Percentiles rank a stretch among this genome's conserved stretches.
Conservation (phyloP, 257 asterid genomes). For the Jacaranda mimosifolia region DNA sequence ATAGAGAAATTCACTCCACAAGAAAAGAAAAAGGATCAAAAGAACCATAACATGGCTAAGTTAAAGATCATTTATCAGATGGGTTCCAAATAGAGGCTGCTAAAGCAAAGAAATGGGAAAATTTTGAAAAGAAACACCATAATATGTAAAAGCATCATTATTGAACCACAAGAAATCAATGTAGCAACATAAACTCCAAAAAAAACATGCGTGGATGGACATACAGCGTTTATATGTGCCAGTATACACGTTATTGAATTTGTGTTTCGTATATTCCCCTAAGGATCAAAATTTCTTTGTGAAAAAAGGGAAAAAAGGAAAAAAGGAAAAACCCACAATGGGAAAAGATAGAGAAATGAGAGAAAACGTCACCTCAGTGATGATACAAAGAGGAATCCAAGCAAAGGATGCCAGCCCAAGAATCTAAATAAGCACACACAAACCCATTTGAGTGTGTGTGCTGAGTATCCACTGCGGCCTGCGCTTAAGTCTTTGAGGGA, state of each 20-base stretch:
- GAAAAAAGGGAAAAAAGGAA: background rate
- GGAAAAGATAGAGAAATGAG: conserved; percentile 6
- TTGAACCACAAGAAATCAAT: conserved; percentile 20
- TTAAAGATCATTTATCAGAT: background rate
- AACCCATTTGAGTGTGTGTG: conserved; percentile 8
- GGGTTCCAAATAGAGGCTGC: background rate
- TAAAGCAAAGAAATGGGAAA: conserved; percentile 2
- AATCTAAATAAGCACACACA: conserved; percentile 4
- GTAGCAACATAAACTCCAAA: conserved; percentile 20
- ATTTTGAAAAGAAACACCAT: background rate
- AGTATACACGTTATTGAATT: background rate
- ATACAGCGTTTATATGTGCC: background rate
- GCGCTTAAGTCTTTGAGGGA: conserved; percentile 22
- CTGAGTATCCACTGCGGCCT: background rate
- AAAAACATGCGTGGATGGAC: background rate
- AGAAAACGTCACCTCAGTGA: conserved; percentile 30
- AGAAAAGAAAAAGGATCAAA: background rate
- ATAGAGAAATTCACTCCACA: background rate
- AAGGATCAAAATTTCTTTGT: background rate
- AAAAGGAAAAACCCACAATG: background rate
- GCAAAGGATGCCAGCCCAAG: background rate
- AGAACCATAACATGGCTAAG: conserved; percentile 24
- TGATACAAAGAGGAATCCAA: background rate
- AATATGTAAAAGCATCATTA: background rate
- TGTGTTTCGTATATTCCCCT: background rate